Base-by-base conservation (phyloP, 352 stramenopile genomes). In the Globisporangium cystogenes region DNA sequence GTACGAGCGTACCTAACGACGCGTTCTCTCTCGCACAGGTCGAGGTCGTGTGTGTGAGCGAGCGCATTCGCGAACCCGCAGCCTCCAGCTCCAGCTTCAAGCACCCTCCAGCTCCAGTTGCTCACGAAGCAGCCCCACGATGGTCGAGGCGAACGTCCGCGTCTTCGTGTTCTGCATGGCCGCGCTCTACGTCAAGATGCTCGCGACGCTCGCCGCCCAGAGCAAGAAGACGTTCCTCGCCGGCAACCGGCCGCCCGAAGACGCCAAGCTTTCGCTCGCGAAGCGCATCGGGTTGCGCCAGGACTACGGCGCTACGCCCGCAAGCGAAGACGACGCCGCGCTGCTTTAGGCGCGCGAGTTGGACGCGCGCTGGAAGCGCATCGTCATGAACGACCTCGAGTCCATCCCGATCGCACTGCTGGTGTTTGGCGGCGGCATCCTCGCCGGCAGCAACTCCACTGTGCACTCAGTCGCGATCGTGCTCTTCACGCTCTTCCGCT, bases 141-240 rank as follows among this genome's bases (percentile, higher is more conserved):
- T n/a, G 21, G 29, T 74, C 55, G 81, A 88, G 67, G 71, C 72
- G 31, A 83, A 77, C 59, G 52, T 58, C 42, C 41, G 43, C 29
- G 42, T 58, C 24, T 75, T 66, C 48, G 65, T 80, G 33, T 60
- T 70, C 4, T 89, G 77, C 67, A 62, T 62, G n/a, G 51, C 65
- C 23, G 50, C 86, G 48, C 69, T 90, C 27, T 90, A 81, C 67
- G 37, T 83, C 68, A 91, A 91, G 68, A 40, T 89, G 52, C 64
- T 74, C 37, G 65, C 60, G 21, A 75, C 72, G 23, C 31, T 7
- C 31, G 56, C 60, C 8, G 70, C 87, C 29, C 74, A 87, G 44
- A 72, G 59, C 36, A 67, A 48, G 33, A 85, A 85, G 55, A 88
- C 71, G 7, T 88, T 83, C 53, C 58, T 67, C 36, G 60, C 72